A percentile compares a stretch with the other conserved stretches of the same genome.
phyloP scores from a whole-genome alignment of 192 early-diverging fungal species.

The Rhizophlyctis rosea region DNA sequence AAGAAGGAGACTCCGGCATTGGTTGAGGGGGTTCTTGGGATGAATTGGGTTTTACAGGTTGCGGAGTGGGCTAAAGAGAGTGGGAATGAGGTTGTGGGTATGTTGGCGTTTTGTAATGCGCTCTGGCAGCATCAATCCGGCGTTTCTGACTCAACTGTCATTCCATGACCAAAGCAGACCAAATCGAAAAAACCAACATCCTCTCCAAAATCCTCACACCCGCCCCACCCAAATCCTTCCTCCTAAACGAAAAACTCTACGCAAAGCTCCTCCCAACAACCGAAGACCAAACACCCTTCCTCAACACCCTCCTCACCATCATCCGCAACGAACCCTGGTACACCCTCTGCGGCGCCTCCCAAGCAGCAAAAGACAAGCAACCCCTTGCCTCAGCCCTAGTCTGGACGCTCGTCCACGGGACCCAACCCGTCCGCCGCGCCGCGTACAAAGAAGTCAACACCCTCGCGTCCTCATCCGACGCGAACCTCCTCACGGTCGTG shows the following conservation, averaged over 20 bases:
- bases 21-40: conserved; percentile 38
- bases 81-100: conserved; percentile 2
- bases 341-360: conserved; percentile 10
- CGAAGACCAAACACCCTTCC: conserved; percentile 68
- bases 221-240: conserved; percentile 54
- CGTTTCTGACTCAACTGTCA: conserved; percentile 36
- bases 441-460: conserved; percentile 19
- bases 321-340: conserved; percentile 36
- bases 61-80: conserved; percentile 19
- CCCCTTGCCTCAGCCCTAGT: conserved; percentile 54
- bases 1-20: conserved; percentile 47
- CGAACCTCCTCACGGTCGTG: conserved; percentile 10
- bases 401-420: conserved; percentile 50
- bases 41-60: conserved; percentile 30
- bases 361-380: conserved; percentile 7
- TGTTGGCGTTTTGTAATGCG: background rate
- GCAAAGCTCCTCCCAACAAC: conserved; percentile 59
- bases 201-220: conserved; percentile 16
- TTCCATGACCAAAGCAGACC: conserved; percentile 44
- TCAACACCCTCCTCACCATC: conserved; percentile 47
- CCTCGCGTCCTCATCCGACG: background rate
- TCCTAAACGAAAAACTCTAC: conserved; percentile 82
- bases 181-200: conserved; percentile 44
- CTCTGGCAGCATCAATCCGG: background rate
- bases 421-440: conserved; percentile 27